Conservation (phyloP, 2,329 filamentous ascomycete species). For the Microcyclosporella mali region DNA sequence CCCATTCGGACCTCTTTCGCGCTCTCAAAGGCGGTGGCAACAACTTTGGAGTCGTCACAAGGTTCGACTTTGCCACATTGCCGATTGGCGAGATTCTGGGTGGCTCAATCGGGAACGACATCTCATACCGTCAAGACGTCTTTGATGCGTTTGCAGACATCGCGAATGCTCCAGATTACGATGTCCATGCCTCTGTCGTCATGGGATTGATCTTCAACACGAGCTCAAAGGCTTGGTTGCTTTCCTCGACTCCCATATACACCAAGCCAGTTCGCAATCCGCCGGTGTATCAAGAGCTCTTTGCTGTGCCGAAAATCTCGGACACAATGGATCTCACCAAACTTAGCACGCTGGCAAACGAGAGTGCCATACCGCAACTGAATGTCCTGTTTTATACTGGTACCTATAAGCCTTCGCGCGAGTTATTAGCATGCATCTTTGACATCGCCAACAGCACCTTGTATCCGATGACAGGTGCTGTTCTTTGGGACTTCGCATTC, state of each 20-base stretch:
- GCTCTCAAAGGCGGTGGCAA: constrained; percentile 40
- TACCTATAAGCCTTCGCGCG: constrained; percentile 5
- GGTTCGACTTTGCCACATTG: constrained; percentile 35
- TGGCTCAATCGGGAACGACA: constrained; percentile 1
- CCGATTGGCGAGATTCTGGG: background rate
- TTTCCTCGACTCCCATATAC: constrained; percentile 6
- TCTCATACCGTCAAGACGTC: background rate
- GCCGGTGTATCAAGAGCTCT: constrained; percentile 5
- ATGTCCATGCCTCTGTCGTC: constrained; percentile 5
- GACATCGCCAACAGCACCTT: constrained; percentile 3
- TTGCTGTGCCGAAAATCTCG: constrained; percentile 1
- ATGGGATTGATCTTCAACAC: constrained; percentile 1
- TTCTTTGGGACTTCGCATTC: constrained; percentile 1
- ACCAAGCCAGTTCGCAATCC: constrained; percentile 1
- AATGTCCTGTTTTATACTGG: constrained; percentile 3
- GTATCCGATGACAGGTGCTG: background rate
- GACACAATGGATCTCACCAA: constrained; percentile 1
- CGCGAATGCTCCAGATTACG: constrained; percentile 3
- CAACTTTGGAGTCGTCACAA: constrained; percentile 42
- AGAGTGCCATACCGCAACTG: constrained; percentile 3
- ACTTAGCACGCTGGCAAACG: constrained; percentile 3
- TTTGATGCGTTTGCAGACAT: constrained; percentile 2
- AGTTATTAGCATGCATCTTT: constrained; percentile 2
- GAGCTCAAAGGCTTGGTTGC: constrained; percentile 1
- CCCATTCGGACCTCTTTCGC: constrained; percentile 46